Percentiles rank a stretch among this genome's conserved stretches.
phyloP scores from a whole-genome alignment of 768 basidiomycete genomes.

The Lentinula sp. region DNA sequence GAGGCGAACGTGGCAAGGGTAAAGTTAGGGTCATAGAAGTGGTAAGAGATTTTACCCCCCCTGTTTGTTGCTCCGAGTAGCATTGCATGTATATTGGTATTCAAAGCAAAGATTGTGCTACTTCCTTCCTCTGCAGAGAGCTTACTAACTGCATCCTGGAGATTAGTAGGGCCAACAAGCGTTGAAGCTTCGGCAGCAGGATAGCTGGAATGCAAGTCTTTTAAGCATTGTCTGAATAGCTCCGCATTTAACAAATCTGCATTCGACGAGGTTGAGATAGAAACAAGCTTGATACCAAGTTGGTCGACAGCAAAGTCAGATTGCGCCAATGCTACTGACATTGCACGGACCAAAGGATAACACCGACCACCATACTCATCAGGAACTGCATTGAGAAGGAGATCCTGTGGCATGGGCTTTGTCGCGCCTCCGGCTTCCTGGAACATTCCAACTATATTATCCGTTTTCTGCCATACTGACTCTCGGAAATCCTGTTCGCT shows the following conservation, averaged over 20 bases:
- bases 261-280: not conserved
- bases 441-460: not conserved
- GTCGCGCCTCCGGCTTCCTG: not conserved
- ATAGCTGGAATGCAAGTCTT: not conserved
- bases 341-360: not conserved
- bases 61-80: not conserved
- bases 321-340: not conserved
- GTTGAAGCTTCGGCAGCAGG: not conserved
- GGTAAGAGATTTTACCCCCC: not conserved
- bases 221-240: not conserved
- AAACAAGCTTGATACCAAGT: not conserved
- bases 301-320: not conserved
- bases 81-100: not conserved
- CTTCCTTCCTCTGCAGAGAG: not conserved
- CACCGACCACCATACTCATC: not conserved
- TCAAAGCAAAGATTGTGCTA: not conserved
- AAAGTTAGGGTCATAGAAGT: not conserved
- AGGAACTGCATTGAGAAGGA: not conserved
- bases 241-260: not conserved
- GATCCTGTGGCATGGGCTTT: not conserved
- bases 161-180: not conserved
- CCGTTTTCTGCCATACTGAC: not conserved
- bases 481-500: not conserved
- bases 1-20: not conserved
- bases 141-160: not conserved